Conservation (phyloP, 257 asterid genomes). For the Scutellaria baicalensis region DNA sequence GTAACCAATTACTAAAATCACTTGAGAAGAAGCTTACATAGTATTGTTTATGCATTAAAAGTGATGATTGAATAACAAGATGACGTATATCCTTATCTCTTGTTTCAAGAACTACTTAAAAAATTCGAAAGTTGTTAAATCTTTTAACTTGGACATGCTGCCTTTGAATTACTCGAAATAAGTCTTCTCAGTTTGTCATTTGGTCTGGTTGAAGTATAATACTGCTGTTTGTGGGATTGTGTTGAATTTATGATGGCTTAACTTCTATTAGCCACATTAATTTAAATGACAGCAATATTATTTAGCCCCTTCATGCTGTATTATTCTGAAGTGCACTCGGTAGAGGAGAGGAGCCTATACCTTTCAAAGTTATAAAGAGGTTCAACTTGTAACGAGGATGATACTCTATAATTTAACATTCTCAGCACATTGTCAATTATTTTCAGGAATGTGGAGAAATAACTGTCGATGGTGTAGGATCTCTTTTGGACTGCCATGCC, state of each 20-base stretch:
- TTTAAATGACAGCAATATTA: neutral
- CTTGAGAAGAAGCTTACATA: neutral
- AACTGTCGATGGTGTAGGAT: slow-evolving; percentile 48
- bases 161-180: neutral
- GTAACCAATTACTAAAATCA: neutral
- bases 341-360: neutral
- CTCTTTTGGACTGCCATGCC: slow-evolving; percentile 67
- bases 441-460: slow-evolving; percentile 80
- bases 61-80: neutral
- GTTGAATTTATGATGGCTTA: neutral
- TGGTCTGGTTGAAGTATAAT: neutral
- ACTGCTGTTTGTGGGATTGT: neutral
- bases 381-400: too few species aligned
- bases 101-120: neutral
- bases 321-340: neutral
- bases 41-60: neutral
- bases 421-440: slow-evolving; percentile 9
- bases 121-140: neutral
- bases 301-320: neutral
- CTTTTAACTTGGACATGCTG: neutral
- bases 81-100: neutral
- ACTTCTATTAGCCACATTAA: neutral
- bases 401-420: neutral
- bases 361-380: too few species aligned
- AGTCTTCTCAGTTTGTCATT: neutral